Conservation (phyloP, 371 early-diverging fungal species). For the Rhizopus arrhizus region DNA sequence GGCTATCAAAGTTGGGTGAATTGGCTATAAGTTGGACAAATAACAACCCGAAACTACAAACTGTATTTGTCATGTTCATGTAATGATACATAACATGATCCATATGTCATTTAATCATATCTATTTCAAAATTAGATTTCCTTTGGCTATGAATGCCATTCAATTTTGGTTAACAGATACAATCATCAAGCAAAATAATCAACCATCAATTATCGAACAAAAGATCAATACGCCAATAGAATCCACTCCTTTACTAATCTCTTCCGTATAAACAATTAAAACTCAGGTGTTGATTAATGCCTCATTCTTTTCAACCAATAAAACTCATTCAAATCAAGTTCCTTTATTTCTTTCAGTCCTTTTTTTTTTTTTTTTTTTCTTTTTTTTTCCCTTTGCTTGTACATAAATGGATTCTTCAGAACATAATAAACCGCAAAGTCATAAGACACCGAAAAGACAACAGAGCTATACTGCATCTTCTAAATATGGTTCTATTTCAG, state of each 20-base stretch:
- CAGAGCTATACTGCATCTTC: constrained; percentile 19
- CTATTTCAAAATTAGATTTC: constrained; percentile 38
- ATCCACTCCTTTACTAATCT: background rate
- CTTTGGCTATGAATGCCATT: constrained; percentile 64
- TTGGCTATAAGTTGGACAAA: constrained; percentile 33
- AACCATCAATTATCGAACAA: background rate
- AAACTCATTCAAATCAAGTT: background rate
- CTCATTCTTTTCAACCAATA: background rate
- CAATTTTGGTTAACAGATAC: constrained; percentile 73
- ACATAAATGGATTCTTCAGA: constrained; percentile 2
- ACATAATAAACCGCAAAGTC: constrained; percentile 19
- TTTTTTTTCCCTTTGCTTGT: background rate
- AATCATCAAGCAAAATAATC: constrained; percentile 48
- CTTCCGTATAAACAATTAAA: background rate
- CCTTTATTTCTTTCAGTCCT: background rate
- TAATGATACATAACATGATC: constrained; percentile 13
- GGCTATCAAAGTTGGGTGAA: constrained; percentile 38
- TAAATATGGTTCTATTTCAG: constrained; percentile 30
- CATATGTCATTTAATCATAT: background rate
- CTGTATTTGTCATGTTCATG: constrained; percentile 52
- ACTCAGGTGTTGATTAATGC: background rate
- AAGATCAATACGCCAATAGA: background rate
- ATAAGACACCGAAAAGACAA: constrained; percentile 15
- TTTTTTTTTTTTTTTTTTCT: background rate
- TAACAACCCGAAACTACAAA: constrained; percentile 32